Percentiles rank a stretch among this genome's conserved stretches.
Evolutionary conservation across 2,329 filamentous ascomycete genomes (phyloP).

Genomic region (Alternaria sp.): DNA sequence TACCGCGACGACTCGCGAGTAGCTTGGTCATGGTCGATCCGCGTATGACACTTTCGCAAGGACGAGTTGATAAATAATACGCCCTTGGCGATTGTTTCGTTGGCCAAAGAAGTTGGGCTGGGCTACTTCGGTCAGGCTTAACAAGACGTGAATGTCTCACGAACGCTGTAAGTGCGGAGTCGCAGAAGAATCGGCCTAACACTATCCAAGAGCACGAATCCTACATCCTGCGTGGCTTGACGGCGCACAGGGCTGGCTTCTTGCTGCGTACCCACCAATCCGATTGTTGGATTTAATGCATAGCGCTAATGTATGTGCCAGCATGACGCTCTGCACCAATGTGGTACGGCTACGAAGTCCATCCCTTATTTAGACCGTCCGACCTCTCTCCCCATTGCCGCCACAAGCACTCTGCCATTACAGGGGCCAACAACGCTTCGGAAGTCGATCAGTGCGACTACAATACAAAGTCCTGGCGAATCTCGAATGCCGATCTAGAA

Average conservation of each 20-base stretch:
- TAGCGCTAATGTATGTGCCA: constrained; percentile 14
- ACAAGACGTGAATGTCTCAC: not conserved
- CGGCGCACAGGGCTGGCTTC: not conserved
- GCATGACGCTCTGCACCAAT: constrained; percentile 7
- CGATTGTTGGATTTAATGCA: not conserved
- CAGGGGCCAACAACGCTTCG: not conserved
- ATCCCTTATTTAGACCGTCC: not conserved
- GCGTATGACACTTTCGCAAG: not conserved
- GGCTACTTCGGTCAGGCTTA: not conserved
- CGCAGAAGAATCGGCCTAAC: not conserved
- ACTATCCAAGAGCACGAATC: not conserved
- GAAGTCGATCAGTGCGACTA: not conserved
- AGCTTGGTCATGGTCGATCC: not conserved
- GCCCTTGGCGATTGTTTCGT: not conserved
- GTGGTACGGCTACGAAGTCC: constrained; percentile 9
- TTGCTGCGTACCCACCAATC: not conserved
- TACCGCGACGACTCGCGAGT: not conserved
- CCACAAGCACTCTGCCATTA: not conserved
- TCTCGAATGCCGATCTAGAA: not conserved
- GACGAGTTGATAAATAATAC: not conserved
- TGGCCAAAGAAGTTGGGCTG: not conserved
- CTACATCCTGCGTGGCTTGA: not conserved
- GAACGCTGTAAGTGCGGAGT: not conserved
- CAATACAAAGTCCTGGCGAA: not conserved
- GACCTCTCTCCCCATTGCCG: not conserved